A percentile compares a stretch with the other conserved stretches of the same genome.
Evolutionary conservation across 2,329 filamentous ascomycete genomes (phyloP).

Genomic region (Magnaporthiopsis poae): DNA sequence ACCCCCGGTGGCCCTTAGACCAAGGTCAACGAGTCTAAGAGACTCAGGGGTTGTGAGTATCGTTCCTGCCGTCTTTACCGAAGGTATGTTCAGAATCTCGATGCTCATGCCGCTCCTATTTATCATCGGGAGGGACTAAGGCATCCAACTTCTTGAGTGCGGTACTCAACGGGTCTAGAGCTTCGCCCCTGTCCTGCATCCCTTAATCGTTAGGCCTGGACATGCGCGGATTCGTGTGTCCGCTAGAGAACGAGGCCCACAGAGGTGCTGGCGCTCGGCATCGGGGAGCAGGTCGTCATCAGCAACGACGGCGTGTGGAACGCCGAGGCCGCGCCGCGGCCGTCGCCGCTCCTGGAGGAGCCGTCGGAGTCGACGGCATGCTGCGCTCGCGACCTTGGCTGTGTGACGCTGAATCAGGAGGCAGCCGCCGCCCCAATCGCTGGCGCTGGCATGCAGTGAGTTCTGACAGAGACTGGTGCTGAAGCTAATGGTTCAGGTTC

Average conservation of each 20-base stretch:
- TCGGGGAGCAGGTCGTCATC: slow-evolving; percentile 34
- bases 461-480: neutral
- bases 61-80: too few species aligned
- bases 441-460: neutral
- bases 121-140: too few species aligned
- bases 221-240: too few species aligned
- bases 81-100: too few species aligned
- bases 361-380: neutral
- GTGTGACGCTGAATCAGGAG: neutral
- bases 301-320: slow-evolving; percentile 29
- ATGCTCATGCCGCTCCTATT: too few species aligned
- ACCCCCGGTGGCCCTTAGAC: too few species aligned
- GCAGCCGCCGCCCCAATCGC: neutral
- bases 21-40: too few species aligned
- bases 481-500: neutral
- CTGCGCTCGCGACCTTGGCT: neutral
- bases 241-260: slow-evolving; percentile 22
- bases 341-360: slow-evolving; percentile 7
- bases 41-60: too few species aligned
- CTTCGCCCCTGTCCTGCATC: too few species aligned
- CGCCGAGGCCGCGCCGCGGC: slow-evolving; percentile 5
- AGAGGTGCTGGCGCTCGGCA: slow-evolving; percentile 30
- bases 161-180: too few species aligned
- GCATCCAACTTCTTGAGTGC: too few species aligned
- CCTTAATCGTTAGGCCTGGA: too few species aligned